Percentiles rank a stretch among this genome's conserved stretches.
Evolutionary conservation across 2,329 filamentous ascomycete genomes (phyloP).

Genomic region (Cryphonectria nitschkei): DNA sequence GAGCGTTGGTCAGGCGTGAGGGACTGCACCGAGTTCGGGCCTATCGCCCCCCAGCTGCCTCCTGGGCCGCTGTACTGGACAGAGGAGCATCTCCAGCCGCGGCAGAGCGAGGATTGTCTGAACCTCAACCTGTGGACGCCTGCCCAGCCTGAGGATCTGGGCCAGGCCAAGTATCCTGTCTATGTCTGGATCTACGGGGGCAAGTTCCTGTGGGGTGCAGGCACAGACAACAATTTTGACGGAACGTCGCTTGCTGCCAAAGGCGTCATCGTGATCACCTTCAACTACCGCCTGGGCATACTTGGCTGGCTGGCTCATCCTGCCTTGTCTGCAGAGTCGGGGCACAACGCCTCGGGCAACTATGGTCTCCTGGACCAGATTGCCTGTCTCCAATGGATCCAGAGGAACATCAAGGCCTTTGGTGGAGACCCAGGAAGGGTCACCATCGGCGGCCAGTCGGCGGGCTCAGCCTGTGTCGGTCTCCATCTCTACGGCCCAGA

Average conservation of each 20-base stretch:
- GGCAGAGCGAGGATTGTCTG: slow-evolving; percentile 65
- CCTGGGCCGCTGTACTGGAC: slow-evolving; percentile 33
- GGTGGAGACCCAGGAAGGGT: slow-evolving; percentile 15
- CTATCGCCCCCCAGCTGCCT: slow-evolving; percentile 32
- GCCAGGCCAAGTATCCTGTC: slow-evolving; percentile 2
- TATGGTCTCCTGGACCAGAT: slow-evolving; percentile 17
- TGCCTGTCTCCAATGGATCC: slow-evolving; percentile 8
- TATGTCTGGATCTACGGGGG: slow-evolving; percentile 14
- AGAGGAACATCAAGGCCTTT: slow-evolving; percentile 10
- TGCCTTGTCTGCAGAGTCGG: not conserved
- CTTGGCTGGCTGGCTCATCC: slow-evolving; percentile 13
- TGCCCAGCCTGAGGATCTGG: slow-evolving; percentile 46
- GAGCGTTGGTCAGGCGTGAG: not conserved
- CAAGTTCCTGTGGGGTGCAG: slow-evolving; percentile 8
- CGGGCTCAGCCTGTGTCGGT: slow-evolving; percentile 1
- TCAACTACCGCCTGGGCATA: slow-evolving; percentile 18
- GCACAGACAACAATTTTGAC: slow-evolving; percentile 4
- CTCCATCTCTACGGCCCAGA: slow-evolving; percentile 15
- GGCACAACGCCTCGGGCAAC: slow-evolving; percentile 16
- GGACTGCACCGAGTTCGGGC: slow-evolving; percentile 35
- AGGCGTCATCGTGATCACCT: slow-evolving; percentile 4
- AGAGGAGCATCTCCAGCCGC: slow-evolving; percentile 18
- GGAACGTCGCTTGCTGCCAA: slow-evolving; percentile 5
- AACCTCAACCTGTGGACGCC: slow-evolving; percentile 69
- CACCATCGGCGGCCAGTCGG: slow-evolving; percentile 9